Base-by-base conservation (phyloP, 2,329 filamentous ascomycete species). In the Colletotrichum destructivum region DNA sequence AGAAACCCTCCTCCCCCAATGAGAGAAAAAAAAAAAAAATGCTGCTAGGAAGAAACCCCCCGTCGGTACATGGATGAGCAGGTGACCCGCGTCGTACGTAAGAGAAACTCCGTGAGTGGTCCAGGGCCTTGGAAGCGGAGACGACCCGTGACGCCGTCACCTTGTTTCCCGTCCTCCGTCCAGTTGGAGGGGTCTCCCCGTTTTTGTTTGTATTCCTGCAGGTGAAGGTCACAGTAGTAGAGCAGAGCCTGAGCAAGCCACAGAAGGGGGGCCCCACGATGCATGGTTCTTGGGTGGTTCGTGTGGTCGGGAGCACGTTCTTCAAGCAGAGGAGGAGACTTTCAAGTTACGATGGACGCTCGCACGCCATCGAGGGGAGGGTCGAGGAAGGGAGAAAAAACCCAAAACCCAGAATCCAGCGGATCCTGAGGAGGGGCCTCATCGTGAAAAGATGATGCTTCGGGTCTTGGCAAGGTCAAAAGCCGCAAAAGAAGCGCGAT, bases 101-200 rank as follows among this genome's bases (percentile, higher is more conserved):
- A 71, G 65, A 71, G 65, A 71, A 69, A 69, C 46, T 8, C 15
- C 11, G 18, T 60, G 46, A 71, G n/a, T 71, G 69, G 65, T 16
- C 59, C 3, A 11, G 35, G 59, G 38, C 69, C 69, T 60, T 71
- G 65, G 69, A 69, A 71, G 69, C 51, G 65, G 69, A n/a, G 49
- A 38, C 54, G 47, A 16, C 46, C 54, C 62, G 40, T 59, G 23
- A 52, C 57, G 62, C 59, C 40, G 21, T 8, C 38, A 13, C 66
- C 55, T 42, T 63, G 65, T 60, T 64, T 69, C 65, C 69, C 65
- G 69, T 59, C 52, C 44, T 31, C 47, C 47, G n/a, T 49, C 11
- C 54, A 23, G 54, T 40, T 40, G n/a, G 54, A 15, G 12, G 54
- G 35, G 4, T 44, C 31, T 47, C 42, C 54, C 59, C 59, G 65